phyloP scores from a whole-genome alignment of 139 green algal genomes.

The Yamagishiella unicocca region DNA sequence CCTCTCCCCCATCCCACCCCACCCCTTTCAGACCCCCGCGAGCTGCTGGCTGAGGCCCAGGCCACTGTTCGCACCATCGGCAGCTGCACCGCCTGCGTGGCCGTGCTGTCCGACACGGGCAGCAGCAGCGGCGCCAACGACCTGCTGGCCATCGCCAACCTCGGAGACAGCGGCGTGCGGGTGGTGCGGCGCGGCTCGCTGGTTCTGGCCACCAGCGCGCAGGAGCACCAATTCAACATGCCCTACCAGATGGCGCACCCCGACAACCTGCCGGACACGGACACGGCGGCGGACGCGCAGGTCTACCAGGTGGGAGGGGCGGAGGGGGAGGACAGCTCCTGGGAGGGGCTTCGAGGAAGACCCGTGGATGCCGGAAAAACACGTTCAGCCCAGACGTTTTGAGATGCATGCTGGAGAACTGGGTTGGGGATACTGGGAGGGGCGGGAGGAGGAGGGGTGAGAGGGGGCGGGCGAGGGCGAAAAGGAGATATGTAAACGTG shows the following conservation, averaged over 20 bases:
- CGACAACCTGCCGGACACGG: slow-evolving; percentile 60
- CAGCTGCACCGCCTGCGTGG: slow-evolving; percentile 67
- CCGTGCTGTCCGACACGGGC: slow-evolving; percentile 38
- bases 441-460: background rate
- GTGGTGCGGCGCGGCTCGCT: slow-evolving; percentile 75
- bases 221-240: slow-evolving; percentile 98
- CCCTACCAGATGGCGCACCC: slow-evolving; percentile 85
- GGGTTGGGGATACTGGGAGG: background rate
- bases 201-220: slow-evolving; percentile 69
- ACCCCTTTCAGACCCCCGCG: slow-evolving; percentile 13
- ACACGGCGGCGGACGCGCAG: slow-evolving; percentile 59
- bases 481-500: background rate
- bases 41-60: slow-evolving; percentile 60
- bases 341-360: too few species aligned
- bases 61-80: slow-evolving; percentile 45
- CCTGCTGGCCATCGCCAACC: slow-evolving; percentile 69
- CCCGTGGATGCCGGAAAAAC: too few species aligned
- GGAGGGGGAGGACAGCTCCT: background rate
- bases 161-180: slow-evolving; percentile 84
- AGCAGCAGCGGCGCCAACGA: background rate
- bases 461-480: background rate
- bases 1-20: too few species aligned
- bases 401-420: too few species aligned
- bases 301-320: slow-evolving; percentile 56
- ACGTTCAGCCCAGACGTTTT: too few species aligned